phyloP scores from a whole-genome alignment of 768 basidiomycete species.

The Trametes gibbosa region DNA sequence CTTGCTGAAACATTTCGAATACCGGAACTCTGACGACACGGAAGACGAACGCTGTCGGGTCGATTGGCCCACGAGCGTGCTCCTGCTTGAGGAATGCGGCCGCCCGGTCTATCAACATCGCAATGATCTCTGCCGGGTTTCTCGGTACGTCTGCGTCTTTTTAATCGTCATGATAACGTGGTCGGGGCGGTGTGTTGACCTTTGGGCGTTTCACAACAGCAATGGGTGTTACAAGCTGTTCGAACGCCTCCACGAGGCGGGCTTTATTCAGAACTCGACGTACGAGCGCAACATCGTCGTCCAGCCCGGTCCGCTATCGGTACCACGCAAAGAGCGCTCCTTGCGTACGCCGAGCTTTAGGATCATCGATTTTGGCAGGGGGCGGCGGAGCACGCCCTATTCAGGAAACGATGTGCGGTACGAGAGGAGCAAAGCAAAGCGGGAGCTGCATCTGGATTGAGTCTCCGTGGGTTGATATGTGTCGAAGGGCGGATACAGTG shows the following conservation, averaged over 20 bases:
- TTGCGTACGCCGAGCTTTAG: conserved; percentile 38
- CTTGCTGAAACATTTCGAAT: not conserved
- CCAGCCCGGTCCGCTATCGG: conserved; percentile 41
- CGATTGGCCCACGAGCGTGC: conserved; percentile 33
- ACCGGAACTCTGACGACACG: not conserved
- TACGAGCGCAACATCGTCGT: conserved; percentile 41
- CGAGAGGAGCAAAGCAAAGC: too few species aligned
- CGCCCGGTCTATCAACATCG: conserved; percentile 23
- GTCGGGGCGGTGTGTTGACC: not conserved
- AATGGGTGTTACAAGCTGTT: conserved; percentile 31
- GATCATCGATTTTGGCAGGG: conserved; percentile 51
- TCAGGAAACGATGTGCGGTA: too few species aligned
- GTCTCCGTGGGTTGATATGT: too few species aligned
- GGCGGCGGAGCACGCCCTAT: not conserved
- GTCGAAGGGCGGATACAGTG: too few species aligned
- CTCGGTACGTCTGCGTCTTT: conserved; percentile 9
- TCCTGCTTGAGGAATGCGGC: conserved; percentile 49
- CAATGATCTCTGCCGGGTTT: conserved; percentile 13
- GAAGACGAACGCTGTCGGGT: not conserved
- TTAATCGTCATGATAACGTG: not conserved
- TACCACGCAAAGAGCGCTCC: conserved; percentile 29
- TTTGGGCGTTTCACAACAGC: not conserved
- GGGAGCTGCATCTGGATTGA: too few species aligned
- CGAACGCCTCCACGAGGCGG: conserved; percentile 38
- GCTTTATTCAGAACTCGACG: conserved; percentile 40